phyloP scores from a whole-genome alignment of 192 early-diverging fungal species.

The Backusella tarrabulga region DNA sequence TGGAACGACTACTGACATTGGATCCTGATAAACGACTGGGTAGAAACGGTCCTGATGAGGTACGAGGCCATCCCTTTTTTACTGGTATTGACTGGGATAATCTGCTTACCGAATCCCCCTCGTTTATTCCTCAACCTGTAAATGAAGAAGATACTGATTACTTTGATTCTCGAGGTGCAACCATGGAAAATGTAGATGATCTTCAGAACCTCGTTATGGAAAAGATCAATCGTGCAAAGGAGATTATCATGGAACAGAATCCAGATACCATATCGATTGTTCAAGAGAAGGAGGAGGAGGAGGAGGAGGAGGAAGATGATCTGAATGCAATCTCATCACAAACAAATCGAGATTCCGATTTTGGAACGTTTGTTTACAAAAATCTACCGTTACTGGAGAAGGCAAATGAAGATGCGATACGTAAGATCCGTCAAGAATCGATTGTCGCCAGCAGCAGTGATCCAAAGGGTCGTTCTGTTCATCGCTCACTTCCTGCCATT shows the following conservation, averaged over 20 bases:
- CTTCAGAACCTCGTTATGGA: slow-evolving; percentile 33
- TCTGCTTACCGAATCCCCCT: slow-evolving; percentile 58
- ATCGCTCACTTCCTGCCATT: slow-evolving; percentile 43
- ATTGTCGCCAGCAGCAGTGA: slow-evolving; percentile 33
- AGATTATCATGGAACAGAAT: slow-evolving; percentile 17
- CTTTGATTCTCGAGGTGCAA: slow-evolving; percentile 88
- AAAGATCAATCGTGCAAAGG: slow-evolving; percentile 26
- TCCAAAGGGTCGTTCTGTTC: not conserved
- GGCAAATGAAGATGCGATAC: slow-evolving; percentile 84
- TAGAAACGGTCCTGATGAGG: slow-evolving; percentile 68
- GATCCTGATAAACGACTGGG: slow-evolving; percentile 68
- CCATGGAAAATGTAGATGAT: slow-evolving; percentile 47
- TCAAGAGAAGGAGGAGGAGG: not conserved
- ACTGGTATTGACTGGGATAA: slow-evolving; percentile 68
- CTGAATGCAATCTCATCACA: slow-evolving; percentile 3
- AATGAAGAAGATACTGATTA: slow-evolving; percentile 87
- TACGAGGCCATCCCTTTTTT: slow-evolving; percentile 79
- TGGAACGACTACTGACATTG: slow-evolving; percentile 70
- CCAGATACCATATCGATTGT: not conserved
- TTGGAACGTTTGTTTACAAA: slow-evolving; percentile 92
- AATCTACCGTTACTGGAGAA: slow-evolving; percentile 87
- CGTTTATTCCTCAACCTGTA: slow-evolving; percentile 80
- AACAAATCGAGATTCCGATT: slow-evolving; percentile 45
- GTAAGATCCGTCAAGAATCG: slow-evolving; percentile 71
- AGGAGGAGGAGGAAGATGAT: not conserved